phyloP scores from a whole-genome alignment of 768 basidiomycete species.

The Nidularia sp. region DNA sequence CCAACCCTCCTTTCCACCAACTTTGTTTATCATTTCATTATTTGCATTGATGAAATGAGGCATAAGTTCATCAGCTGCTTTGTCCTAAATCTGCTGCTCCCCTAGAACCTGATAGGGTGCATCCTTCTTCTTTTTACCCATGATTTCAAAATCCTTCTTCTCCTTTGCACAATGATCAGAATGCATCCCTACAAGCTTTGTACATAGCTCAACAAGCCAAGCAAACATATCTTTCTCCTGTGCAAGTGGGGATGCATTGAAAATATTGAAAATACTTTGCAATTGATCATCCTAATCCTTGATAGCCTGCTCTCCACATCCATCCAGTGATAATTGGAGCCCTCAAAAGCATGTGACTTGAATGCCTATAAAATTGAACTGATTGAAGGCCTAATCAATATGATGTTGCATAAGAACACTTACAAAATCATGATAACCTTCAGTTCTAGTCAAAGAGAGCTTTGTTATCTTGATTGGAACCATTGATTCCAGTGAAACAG shows the following conservation, averaged over 20 bases:
- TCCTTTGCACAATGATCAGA: constrained; percentile 19
- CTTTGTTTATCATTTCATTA: no score
- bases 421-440: no score
- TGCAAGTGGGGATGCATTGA: constrained; percentile 14
- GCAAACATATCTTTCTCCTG: constrained; percentile 8
- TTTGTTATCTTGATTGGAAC: no score
- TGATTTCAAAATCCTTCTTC: constrained; percentile 15
- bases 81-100: constrained; percentile 14
- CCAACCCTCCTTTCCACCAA: constrained; percentile 12
- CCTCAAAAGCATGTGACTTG: constrained; percentile 13
- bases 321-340: constrained; percentile 11
- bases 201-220: constrained; percentile 8
- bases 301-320: constrained; percentile 13
- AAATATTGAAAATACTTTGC: constrained; percentile 10
- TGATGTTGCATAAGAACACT: no score
- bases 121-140: constrained; percentile 11
- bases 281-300: constrained; percentile 12
- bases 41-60: constrained; percentile 4
- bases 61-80: constrained; percentile 5
- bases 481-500: no score
- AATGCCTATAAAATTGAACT: no score
- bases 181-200: constrained; percentile 12
- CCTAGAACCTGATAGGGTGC: constrained; percentile 16
- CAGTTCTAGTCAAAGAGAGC: no score
- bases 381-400: no score